Evolutionary conservation across 805 yeast genomes (phyloP), one percentile per base, ranked within the genome.

Genomic region (Diddensiella caesifluorescens): DNA sequence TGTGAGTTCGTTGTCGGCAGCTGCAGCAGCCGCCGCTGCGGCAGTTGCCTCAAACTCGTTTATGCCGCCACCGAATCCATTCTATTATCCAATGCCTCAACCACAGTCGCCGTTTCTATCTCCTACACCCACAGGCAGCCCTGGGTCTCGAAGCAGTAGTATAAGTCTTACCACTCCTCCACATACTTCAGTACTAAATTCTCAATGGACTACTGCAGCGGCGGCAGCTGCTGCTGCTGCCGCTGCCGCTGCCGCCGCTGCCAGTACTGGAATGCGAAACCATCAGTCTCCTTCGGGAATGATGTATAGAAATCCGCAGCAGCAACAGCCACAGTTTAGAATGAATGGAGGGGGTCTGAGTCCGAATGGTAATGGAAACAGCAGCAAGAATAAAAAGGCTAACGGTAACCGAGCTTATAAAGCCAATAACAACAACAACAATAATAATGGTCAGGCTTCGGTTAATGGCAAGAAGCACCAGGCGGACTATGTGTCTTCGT

Each of bases 401-500:
- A 22, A 35, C 22, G 39, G 39, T 15, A 15, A 18, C 27, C 15
- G 15, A 13, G 22, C 25, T 15, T 13, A 28, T 27, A 18, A 25
- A 23, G 18, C 36, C 21, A 28, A 39, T 30, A 22, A 21, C 19
- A 5, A 35, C 32, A 28, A 19, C 40, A 38, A 13, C 26, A 43
- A 29, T 18, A n/a, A 30, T 21, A 32, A 22, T 25, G 23, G 30
- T 27, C 26, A 26, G 33, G 27, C 22, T 28, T 32, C 39, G 27
- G 35, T 44, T 32, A 46, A 44, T 10, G 48, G 45, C 39, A 43
- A 44, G 34, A 31, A 27, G 22, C 35, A 32, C n/a, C 52, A 49
- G 42, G 51, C 40, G 22, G 47, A 37, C 15, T 52, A 42, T 41
- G 52, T 51, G 16, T 52, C 60, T 21, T 60, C 73, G 35, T 70